A percentile compares a stretch with the other conserved stretches of the same genome.
Conservation (phyloP, 75 land plant species). For the Larix kaempferi region DNA sequence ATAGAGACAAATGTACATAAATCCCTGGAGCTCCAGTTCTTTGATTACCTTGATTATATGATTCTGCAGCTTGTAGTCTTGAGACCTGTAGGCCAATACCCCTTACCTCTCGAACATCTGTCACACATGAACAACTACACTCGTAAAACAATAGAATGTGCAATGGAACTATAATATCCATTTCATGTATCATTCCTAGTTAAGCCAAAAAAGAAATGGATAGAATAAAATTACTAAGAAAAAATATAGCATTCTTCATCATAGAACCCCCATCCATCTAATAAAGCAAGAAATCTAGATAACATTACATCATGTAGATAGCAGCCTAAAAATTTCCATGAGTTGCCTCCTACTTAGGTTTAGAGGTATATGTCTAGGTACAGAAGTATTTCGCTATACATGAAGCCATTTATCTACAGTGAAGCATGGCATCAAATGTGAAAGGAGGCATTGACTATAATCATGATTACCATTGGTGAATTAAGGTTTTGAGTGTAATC, state of each 20-base stretch:
- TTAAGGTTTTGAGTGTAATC: too few relatives aligned
- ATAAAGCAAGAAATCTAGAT: not conserved
- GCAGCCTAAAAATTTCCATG: too few relatives aligned
- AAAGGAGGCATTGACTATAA: too few relatives aligned
- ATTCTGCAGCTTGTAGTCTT: conserved; percentile 59
- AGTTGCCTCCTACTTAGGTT: too few relatives aligned
- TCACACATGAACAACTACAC: not conserved
- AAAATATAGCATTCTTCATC: not conserved
- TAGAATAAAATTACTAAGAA: not conserved
- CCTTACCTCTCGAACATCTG: conserved; percentile 85
- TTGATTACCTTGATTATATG: conserved; percentile 27
- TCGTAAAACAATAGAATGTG: not conserved
- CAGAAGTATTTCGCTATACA: too few relatives aligned
- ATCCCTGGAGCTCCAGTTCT: not conserved
- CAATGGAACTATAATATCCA: not conserved
- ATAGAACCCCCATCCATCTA: not conserved
- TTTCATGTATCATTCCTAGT: not conserved
- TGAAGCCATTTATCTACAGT: too few relatives aligned
- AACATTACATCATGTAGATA: too few relatives aligned
- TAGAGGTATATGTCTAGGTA: too few relatives aligned
- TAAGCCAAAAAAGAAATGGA: not conserved
- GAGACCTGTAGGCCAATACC: conserved; percentile 89
- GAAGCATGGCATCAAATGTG: too few relatives aligned
- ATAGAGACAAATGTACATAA: conserved; percentile 6
- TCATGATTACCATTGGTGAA: too few relatives aligned